phyloP scores from a whole-genome alignment of 2,329 filamentous ascomycete genomes.

The Sporothrix pseudoabietina region DNA sequence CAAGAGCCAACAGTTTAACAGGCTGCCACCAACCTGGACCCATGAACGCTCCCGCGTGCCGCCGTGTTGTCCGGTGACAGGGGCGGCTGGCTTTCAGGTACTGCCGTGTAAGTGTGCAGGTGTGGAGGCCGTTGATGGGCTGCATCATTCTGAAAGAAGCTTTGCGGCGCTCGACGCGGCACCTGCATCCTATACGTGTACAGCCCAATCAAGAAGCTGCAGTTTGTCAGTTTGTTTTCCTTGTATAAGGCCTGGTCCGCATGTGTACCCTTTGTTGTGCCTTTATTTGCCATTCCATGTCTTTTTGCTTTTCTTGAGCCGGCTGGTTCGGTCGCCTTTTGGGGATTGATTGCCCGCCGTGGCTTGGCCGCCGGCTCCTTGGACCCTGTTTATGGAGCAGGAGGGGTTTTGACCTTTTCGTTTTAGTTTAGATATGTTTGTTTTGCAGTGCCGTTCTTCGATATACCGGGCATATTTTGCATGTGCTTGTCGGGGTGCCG shows the following conservation, averaged over 20 bases:
- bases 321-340: slow-evolving; percentile 16
- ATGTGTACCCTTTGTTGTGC: not conserved
- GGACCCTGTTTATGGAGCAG: not conserved
- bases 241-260: not conserved
- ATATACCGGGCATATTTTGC: not conserved
- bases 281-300: not conserved
- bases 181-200: slow-evolving; percentile 13
- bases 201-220: slow-evolving; percentile 19
- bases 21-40: not conserved
- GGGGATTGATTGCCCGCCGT: slow-evolving; percentile 1
- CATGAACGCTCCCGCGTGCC: slow-evolving; percentile 5
- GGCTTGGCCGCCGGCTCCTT: not conserved
- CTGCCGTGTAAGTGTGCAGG: not conserved
- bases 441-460: not conserved
- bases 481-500: slow-evolving; percentile 11
- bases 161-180: not conserved
- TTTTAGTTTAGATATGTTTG: not conserved
- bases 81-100: not conserved
- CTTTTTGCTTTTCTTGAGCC: not conserved
- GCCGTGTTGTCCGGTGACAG: not conserved
- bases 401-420: not conserved
- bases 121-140: slow-evolving; percentile 1
- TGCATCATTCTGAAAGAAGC: slow-evolving; percentile 7
- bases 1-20: not conserved
- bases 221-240: slow-evolving; percentile 9